Evolutionary conservation across 2,329 filamentous ascomycete species (phyloP).

Genomic region (Colletotrichum chrysophilum): DNA sequence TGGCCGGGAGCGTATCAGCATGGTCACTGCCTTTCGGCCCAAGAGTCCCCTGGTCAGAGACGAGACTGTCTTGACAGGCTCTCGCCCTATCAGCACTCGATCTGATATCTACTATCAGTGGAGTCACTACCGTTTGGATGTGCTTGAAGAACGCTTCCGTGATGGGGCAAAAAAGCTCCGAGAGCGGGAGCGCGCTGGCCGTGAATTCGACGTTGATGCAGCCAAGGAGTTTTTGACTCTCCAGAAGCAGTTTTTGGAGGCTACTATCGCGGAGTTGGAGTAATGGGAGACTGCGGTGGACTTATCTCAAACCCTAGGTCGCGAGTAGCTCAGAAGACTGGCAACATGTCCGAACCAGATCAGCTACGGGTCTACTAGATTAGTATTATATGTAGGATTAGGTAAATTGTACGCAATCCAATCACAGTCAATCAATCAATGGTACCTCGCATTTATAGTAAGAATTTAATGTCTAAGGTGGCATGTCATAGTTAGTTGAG

Average conservation of each 20-base stretch:
- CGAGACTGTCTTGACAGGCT: slow-evolving; percentile 64
- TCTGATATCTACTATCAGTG: slow-evolving; percentile 66
- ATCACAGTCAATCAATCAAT: not conserved
- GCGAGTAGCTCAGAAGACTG: not conserved
- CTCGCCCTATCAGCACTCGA: slow-evolving; percentile 64
- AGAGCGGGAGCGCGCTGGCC: not conserved
- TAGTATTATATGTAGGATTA: not conserved
- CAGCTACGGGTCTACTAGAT: not conserved
- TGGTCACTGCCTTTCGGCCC: slow-evolving; percentile 71
- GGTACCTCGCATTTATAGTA: not conserved
- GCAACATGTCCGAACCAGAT: not conserved
- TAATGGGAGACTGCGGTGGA: not conserved
- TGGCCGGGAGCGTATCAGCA: slow-evolving; percentile 66
- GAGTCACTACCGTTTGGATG: slow-evolving; percentile 66
- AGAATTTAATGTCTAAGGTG: not conserved
- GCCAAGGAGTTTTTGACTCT: not conserved
- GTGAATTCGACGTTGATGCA: not conserved
- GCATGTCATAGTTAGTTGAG: not conserved
- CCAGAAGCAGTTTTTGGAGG: not conserved
- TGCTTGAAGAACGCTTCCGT: slow-evolving; percentile 60
- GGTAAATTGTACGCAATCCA: not conserved
- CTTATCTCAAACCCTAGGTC: not conserved
- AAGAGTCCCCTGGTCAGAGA: slow-evolving; percentile 58
- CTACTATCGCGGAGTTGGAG: not conserved
- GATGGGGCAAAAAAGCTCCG: not conserved